Conservation (phyloP, 495 filamentous ascomycete species). For the Sporormia fimetaria region DNA sequence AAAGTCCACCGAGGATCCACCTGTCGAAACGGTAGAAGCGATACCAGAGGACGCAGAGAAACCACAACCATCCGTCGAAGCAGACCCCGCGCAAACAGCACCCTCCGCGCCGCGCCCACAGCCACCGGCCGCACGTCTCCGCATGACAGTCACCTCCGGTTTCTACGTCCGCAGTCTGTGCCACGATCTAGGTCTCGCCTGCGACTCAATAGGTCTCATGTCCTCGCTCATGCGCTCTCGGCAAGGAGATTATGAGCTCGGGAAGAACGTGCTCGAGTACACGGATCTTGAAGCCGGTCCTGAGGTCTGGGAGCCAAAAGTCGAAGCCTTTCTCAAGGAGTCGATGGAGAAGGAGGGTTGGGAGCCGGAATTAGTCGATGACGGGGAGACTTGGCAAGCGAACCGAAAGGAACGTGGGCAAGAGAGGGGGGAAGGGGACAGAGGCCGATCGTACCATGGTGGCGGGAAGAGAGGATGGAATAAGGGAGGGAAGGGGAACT, state of each 20-base stretch:
- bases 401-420: conserved; percentile 3
- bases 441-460: conserved; percentile 10
- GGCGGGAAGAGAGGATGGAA: conserved; percentile 4
- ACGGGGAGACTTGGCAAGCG: conserved; percentile 9
- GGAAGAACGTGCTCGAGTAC: conserved; percentile 71
- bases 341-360: conserved; percentile 40
- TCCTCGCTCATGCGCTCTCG: conserved; percentile 66
- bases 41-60: neutral
- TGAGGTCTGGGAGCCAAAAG: conserved; percentile 69
- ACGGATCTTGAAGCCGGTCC: conserved; percentile 67
- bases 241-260: conserved; percentile 65
- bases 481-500: neutral
- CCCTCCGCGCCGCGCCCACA: conserved; percentile 37
- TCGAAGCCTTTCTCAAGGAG: conserved; percentile 50
- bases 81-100: conserved; percentile 18
- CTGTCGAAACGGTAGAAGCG: neutral
- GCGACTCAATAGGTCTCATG: conserved; percentile 79
- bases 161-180: conserved; percentile 94
- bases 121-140: conserved; percentile 62
- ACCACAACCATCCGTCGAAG: neutral
- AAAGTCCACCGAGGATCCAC: conserved; percentile 4
- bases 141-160: conserved; percentile 87
- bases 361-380: conserved; percentile 13
- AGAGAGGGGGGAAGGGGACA: conserved; percentile 9
- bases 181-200: conserved; percentile 77